phyloP scores from a whole-genome alignment of 257 asterid species.

The Plantago ovata region DNA sequence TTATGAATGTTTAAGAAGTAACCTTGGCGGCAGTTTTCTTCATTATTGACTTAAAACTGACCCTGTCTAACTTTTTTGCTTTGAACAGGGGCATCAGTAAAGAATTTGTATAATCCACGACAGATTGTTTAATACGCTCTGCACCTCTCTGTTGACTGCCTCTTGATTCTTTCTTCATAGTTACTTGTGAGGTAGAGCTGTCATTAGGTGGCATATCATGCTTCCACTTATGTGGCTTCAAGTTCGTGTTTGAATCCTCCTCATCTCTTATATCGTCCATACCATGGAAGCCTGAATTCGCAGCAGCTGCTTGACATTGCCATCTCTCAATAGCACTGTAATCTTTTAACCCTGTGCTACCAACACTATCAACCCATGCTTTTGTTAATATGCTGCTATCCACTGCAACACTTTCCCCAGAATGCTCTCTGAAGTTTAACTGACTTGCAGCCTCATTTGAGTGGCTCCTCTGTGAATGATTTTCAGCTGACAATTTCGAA shows the following conservation, averaged over 20 bases:
- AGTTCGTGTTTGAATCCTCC: slow-evolving; percentile 74
- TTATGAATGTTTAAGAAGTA: slow-evolving; percentile 19
- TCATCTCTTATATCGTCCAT: slow-evolving; percentile 60
- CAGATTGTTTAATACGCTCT: slow-evolving; percentile 78
- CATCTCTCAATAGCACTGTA: slow-evolving; percentile 97
- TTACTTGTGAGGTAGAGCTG: slow-evolving; percentile 75
- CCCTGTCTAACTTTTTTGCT: slow-evolving; percentile 89
- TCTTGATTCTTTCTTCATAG: slow-evolving; percentile 47
- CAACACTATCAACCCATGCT: slow-evolving; percentile 97
- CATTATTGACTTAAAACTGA: slow-evolving; percentile 90
- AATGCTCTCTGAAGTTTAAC: slow-evolving; percentile 71
- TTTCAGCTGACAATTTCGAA: slow-evolving; percentile 59
- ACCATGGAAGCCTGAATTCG: slow-evolving; percentile 74
- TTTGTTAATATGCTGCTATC: slow-evolving; percentile 79
- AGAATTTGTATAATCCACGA: slow-evolving; percentile 91
- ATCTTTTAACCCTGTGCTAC: slow-evolving; percentile 81
- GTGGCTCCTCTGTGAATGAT: slow-evolving; percentile 61
- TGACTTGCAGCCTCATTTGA: slow-evolving; percentile 76
- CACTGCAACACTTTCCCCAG: slow-evolving; percentile 84
- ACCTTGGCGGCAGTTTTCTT: slow-evolving; percentile 99
- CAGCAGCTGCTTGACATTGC: slow-evolving; percentile 99
- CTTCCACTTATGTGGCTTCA: slow-evolving; percentile 37
- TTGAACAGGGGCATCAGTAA: slow-evolving; percentile 97
- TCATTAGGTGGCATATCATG: slow-evolving; percentile 53
- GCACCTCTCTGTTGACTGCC: slow-evolving; percentile 73